Percentiles rank a stretch among this genome's conserved stretches.
These are phyloP conservation scores for Arachis hypogaea DNA, from an alignment of 306 rosid species.

Conservation along the genomic window DNA sequence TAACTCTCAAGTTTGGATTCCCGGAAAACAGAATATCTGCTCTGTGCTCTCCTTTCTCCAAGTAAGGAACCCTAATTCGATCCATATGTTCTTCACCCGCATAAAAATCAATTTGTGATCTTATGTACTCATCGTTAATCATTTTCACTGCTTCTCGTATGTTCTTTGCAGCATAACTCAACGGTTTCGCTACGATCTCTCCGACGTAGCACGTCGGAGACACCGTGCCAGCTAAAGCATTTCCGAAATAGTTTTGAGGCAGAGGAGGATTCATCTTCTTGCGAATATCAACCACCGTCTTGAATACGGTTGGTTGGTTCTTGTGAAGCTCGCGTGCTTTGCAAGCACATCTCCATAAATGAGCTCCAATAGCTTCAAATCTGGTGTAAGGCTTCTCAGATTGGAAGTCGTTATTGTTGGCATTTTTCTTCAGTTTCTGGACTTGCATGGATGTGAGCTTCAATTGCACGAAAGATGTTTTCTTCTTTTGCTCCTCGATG, in stretches of 20 bases:
- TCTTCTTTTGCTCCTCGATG: background rate
- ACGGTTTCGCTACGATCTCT: conserved; percentile 1
- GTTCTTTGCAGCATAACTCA: background rate
- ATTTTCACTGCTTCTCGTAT: conserved; percentile 1
- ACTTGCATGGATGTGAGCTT: conserved; percentile 5
- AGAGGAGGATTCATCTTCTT: conserved; percentile 12
- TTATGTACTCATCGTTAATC: conserved; percentile 6
- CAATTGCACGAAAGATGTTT: background rate
- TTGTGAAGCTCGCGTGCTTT: conserved; percentile 1
- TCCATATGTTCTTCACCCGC: background rate
- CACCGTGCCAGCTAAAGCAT: background rate
- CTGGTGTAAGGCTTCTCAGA: background rate
- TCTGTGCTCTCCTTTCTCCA: too few species aligned
- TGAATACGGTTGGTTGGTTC: background rate
- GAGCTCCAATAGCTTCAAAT: conserved; percentile 7
- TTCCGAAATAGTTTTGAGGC: conserved; percentile 19
- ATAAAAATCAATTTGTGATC: background rate
- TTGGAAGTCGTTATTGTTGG: background rate
- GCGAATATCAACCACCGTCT: background rate
- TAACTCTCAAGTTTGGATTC: background rate
- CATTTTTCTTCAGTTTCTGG: background rate
- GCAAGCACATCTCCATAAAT: conserved; percentile 17
- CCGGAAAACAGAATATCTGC: background rate
- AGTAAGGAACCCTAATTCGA: background rate
- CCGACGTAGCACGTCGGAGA: background rate